phyloP scores from a whole-genome alignment of 1,284 basidiomycete genomes.

The Austroboletus olivaceoglutinosus region DNA sequence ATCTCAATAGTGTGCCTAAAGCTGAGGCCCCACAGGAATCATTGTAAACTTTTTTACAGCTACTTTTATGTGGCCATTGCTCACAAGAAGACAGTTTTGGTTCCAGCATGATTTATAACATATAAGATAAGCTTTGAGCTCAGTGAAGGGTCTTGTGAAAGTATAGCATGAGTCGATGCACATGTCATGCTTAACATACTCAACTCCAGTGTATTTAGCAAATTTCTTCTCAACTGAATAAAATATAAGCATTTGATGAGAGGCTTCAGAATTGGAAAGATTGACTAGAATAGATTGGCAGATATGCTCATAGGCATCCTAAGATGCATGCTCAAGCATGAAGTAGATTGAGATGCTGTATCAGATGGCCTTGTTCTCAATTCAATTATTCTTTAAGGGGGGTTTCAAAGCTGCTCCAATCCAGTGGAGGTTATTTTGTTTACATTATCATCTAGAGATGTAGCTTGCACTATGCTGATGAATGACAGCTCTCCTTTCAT shows the following conservation, averaged over 20 bases:
- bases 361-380: background rate
- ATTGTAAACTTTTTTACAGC: conserved; percentile 31
- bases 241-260: background rate
- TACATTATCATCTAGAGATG: background rate
- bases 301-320: background rate
- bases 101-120: conserved; percentile 28
- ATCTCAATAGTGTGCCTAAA: conserved; percentile 5
- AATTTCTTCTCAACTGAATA: background rate
- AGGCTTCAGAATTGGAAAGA: background rate
- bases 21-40: conserved; percentile 19
- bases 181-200: conserved; percentile 10
- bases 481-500: background rate
- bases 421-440: background rate
- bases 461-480: background rate
- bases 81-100: background rate
- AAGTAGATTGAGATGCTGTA: conserved; percentile 1
- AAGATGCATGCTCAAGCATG: background rate
- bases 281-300: background rate
- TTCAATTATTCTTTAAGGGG: background rate
- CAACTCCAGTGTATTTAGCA: conserved; percentile 4
- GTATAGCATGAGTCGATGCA: conserved; percentile 8
- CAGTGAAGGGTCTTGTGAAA: conserved; percentile 11
- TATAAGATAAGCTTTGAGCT: conserved; percentile 7
- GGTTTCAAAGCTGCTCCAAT: background rate
- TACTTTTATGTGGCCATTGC: background rate